phyloP scores from a whole-genome alignment of 768 basidiomycete species.

The Termitomyces sp. region DNA sequence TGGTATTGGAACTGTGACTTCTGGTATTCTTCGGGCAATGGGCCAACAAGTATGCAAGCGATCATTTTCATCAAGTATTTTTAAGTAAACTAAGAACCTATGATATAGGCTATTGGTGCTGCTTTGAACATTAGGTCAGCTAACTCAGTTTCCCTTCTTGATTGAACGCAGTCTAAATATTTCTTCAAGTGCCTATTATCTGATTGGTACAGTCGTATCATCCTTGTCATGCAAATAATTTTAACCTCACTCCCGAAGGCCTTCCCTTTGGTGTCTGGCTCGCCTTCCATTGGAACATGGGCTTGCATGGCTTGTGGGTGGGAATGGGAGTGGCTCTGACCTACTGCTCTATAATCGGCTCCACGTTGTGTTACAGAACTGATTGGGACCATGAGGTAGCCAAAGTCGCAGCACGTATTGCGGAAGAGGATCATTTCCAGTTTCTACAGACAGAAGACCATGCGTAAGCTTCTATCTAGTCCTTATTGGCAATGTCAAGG shows the following conservation, averaged over 20 bases:
- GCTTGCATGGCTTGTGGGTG: conserved; percentile 77
- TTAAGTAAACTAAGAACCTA: background rate
- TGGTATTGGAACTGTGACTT: conserved; percentile 59
- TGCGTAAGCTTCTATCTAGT: background rate
- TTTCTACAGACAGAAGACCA: background rate
- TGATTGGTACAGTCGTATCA: conserved; percentile 39
- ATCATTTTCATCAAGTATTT: background rate
- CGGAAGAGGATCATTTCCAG: conserved; percentile 26
- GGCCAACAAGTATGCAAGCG: conserved; percentile 60
- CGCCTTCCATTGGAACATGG: conserved; percentile 54
- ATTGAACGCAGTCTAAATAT: background rate
- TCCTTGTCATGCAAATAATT: background rate
- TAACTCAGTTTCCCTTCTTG: background rate
- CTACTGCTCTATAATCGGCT: conserved; percentile 50
- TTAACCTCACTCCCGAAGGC: conserved; percentile 30
- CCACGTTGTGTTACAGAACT: conserved; percentile 48
- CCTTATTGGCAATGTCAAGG: background rate
- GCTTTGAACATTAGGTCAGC: conserved; percentile 68
- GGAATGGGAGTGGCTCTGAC: conserved; percentile 68
- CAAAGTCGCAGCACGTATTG: conserved; percentile 52
- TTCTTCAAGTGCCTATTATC: conserved; percentile 60
- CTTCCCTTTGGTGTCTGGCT: conserved; percentile 80
- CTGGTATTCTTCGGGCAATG: conserved; percentile 76
- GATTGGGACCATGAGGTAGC: conserved; percentile 68
- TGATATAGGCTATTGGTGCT: conserved; percentile 57